Evolutionary conservation across 1,139 yeast genomes (phyloP), one percentile per base, ranked within the genome.

Genomic region (Suhomyces yuchorum): DNA sequence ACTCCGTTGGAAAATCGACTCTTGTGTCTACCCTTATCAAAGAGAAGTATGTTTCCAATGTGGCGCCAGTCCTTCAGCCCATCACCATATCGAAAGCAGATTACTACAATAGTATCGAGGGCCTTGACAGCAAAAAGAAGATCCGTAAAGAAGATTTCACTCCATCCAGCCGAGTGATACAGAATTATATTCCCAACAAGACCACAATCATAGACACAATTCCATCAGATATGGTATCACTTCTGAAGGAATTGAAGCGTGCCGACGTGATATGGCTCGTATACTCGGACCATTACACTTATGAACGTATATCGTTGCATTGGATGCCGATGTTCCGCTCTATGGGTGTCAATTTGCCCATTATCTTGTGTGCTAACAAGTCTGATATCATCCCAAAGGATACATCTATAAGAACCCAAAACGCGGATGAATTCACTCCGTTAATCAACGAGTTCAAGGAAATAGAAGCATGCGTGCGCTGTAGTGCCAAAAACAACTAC

Each of bases 271-370:
- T 93, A 8, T 88, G 97, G 93, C 75, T 93, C 23, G 92, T 93
- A 0, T 93, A 91, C 62, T 81, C 95, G 1, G 98, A 92, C 59
- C 96, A 91, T 62, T 95, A 91, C 60, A 90, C 97, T 0, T 93
- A 92, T 61, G 98, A 93, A 63, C 76, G 98, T 46, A 82, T 93
- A 9, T 84, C 96, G 2, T 72, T 92, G 32, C 92, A 91, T 63
- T 93, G 99, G 99, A 85, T 93, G 81, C 96, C 96, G 40, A 80
- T 86, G 72, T 86, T 93, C 60, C 74, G 99, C 51, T 88, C 96
- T 1, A 75, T 90, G 77, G 99, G 99, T 2, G 91, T 93, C 43
- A 93, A 93, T 62, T 65, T 87, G 17, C 99, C 99, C 0, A 86
- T 93, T n/a, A 90, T 93, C 1, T 68, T 93, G 9, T 86, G 96